phyloP scores from a whole-genome alignment of 139 green algal genomes.

The Medakamo hakoo region DNA sequence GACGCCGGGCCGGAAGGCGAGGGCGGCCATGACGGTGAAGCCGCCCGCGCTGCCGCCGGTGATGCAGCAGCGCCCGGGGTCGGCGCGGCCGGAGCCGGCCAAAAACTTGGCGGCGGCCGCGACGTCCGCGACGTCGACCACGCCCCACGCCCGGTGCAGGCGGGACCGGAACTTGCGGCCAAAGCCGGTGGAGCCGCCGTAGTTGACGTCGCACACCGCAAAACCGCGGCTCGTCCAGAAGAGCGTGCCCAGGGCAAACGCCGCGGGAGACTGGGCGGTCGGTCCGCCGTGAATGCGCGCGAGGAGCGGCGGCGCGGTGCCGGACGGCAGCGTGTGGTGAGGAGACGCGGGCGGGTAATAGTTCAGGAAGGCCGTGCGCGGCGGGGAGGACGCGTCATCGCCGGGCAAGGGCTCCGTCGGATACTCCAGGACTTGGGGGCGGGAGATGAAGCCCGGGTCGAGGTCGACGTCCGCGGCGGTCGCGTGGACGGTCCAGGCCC shows the following conservation, averaged over 20 bases:
- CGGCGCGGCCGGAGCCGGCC: conserved; percentile 23
- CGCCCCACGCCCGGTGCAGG: conserved; percentile 39
- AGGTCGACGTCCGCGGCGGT: background rate
- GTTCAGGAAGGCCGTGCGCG: conserved; percentile 42
- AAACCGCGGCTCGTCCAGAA: conserved; percentile 50
- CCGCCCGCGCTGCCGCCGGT: conserved; percentile 51
- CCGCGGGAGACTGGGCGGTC: conserved; percentile 23
- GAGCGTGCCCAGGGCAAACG: conserved; percentile 35
- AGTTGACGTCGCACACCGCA: conserved; percentile 49
- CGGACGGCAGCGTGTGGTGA: conserved; percentile 5
- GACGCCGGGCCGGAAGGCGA: conserved; percentile 44
- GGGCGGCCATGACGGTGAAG: conserved; percentile 53
- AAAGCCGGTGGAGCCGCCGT: conserved; percentile 54
- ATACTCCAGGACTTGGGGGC: conserved; percentile 31
- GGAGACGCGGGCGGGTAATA: conserved; percentile 39
- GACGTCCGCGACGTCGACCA: conserved; percentile 61
- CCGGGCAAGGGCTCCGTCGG: conserved; percentile 18
- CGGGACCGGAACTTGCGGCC: conserved; percentile 45
- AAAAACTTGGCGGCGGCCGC: conserved; percentile 30
- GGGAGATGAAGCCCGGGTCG: conserved; percentile 28
- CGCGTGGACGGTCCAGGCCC: background rate
- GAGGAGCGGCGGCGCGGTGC: conserved; percentile 33
- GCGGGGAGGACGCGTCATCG: conserved; percentile 5
- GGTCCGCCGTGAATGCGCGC: conserved; percentile 55
- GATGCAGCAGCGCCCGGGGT: conserved; percentile 41